Percentiles rank a stretch among this genome's conserved stretches.
phyloP scores from a whole-genome alignment of 2,329 filamentous ascomycete genomes.

The Pseudocercospora eumusae region DNA sequence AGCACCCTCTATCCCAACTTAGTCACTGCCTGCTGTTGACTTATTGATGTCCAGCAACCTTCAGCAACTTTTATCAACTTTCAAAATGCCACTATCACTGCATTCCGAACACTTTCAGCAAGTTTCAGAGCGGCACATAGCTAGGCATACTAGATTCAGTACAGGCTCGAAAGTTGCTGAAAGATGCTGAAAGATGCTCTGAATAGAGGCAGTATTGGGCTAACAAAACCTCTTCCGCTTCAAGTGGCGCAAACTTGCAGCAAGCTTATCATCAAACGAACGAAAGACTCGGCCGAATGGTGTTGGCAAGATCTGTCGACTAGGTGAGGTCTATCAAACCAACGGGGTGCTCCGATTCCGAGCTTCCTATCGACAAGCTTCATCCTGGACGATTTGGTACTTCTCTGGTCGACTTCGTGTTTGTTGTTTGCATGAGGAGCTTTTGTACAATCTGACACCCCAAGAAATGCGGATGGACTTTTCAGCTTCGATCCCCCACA shows the following conservation, averaged over 20 bases:
- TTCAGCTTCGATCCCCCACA: background rate
- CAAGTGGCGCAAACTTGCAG: background rate
- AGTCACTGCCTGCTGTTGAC: too few relatives aligned
- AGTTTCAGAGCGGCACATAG: too few relatives aligned
- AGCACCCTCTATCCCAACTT: too few relatives aligned
- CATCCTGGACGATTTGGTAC: background rate
- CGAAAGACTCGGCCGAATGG: background rate
- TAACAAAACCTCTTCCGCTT: too few relatives aligned
- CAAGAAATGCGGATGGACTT: background rate
- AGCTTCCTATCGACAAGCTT: background rate
- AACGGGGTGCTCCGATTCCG: background rate
- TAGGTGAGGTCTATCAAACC: background rate
- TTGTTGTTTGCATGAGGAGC: background rate
- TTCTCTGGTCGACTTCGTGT: background rate
- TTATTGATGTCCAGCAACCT: too few relatives aligned
- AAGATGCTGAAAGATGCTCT: too few relatives aligned
- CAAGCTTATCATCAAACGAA: background rate
- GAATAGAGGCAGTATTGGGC: too few relatives aligned
- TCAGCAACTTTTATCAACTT: too few relatives aligned
- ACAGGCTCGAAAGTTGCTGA: too few relatives aligned
- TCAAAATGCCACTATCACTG: too few relatives aligned
- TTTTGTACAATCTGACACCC: background rate
- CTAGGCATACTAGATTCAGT: too few relatives aligned
- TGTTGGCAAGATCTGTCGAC: background rate
- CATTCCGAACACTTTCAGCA: too few relatives aligned